Conservation (phyloP, 2,329 filamentous ascomycete genomes). For the Stylonectria norvegica region DNA sequence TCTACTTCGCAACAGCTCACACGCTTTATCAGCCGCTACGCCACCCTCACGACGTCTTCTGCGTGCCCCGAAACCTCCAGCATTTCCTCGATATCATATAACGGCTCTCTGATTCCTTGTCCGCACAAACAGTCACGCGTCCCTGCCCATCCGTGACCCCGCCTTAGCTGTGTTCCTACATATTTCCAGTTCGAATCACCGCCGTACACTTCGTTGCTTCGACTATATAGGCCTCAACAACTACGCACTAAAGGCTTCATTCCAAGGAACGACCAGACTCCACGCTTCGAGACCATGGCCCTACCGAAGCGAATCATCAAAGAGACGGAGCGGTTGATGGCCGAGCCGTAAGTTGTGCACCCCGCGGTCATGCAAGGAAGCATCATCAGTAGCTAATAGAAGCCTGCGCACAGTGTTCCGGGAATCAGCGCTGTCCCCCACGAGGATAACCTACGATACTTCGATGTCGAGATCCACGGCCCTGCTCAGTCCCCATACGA, state of each 20-base stretch:
- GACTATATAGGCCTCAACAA: too few relatives aligned
- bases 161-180: too few relatives aligned
- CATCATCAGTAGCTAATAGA: not conserved
- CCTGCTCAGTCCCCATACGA: constrained; percentile 92
- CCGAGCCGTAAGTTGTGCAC: constrained; percentile 72
- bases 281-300: constrained; percentile 54
- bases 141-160: not conserved
- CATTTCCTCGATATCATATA: constrained; percentile 1
- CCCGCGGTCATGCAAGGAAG: constrained; percentile 5
- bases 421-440: constrained; percentile 95
- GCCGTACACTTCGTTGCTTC: too few relatives aligned
- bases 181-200: too few relatives aligned
- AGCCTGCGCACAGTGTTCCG: constrained; percentile 63
- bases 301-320: constrained; percentile 97
- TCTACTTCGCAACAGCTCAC: constrained; percentile 4
- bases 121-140: too few relatives aligned
- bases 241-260: too few relatives aligned
- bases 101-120: too few relatives aligned
- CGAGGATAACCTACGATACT: constrained; percentile 96
- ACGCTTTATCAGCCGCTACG: not conserved
- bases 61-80: not conserved
- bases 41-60: not conserved
- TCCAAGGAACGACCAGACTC: too few relatives aligned
- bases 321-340: constrained; percentile 95
- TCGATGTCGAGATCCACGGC: constrained; percentile 94